phyloP scores from a whole-genome alignment of 768 basidiomycete genomes.

The Lentinula edodes region DNA sequence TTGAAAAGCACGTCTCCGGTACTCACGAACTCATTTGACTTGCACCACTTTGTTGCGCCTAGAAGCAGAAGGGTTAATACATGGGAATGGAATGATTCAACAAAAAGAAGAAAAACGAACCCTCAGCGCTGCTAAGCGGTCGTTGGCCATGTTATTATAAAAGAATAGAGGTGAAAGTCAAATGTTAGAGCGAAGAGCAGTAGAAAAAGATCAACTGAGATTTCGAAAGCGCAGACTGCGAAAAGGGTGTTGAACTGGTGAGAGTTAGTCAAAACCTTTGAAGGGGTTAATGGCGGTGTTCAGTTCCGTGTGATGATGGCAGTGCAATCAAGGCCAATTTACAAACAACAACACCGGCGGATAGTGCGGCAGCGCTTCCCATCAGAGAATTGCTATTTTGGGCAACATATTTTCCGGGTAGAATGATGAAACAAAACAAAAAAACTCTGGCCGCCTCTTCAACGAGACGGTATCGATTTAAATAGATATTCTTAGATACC shows the following conservation, averaged over 20 bases:
- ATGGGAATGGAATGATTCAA: conserved; percentile 8
- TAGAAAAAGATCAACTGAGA: conserved; percentile 7
- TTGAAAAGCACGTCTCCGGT: conserved; percentile 2
- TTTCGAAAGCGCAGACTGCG: conserved; percentile 7
- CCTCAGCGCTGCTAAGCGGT: conserved; percentile 86
- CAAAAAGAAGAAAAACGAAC: conserved; percentile 32
- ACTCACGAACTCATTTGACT: conserved; percentile 44
- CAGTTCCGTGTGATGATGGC: conserved; percentile 8
- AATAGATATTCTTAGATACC: neutral
- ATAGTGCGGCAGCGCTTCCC: too few species aligned
- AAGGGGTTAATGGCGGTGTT: neutral
- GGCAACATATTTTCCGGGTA: neutral
- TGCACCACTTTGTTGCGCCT: conserved; percentile 66
- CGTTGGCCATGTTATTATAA: conserved; percentile 62
- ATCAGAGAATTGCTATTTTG: too few species aligned
- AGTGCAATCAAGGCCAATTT: neutral
- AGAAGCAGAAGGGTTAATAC: conserved; percentile 11
- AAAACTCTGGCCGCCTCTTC: neutral
- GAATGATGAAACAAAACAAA: neutral
- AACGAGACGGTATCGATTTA: too few species aligned
- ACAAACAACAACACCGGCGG: conserved; percentile 4
- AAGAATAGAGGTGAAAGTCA: neutral
- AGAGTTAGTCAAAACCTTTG: neutral
- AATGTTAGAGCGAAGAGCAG: neutral
- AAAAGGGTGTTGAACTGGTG: conserved; percentile 12